phyloP scores from a whole-genome alignment of 768 basidiomycete species.

The Chlorophyllum brunneum region DNA sequence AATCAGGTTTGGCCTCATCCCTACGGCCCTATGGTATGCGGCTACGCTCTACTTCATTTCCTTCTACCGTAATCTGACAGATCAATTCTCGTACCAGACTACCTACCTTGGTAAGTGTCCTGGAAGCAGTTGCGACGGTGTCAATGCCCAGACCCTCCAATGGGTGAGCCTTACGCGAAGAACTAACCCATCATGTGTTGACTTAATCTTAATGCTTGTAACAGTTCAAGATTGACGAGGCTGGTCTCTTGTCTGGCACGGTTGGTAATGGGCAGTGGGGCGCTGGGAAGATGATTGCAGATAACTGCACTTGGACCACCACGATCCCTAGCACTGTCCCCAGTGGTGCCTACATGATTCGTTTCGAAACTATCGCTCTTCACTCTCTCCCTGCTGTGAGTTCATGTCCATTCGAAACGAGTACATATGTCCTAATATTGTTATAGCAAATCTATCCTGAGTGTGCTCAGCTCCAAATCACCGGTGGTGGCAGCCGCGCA shows the following conservation, averaged over 20 bases:
- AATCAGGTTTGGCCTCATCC: conserved; percentile 42
- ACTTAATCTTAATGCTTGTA: neutral
- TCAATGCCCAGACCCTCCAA: conserved; percentile 32
- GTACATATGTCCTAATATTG: neutral
- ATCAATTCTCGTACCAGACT: conserved; percentile 23
- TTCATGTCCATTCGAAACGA: neutral
- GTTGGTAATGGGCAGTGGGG: conserved; percentile 37
- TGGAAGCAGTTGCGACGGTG: conserved; percentile 36
- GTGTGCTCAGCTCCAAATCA: conserved; percentile 42
- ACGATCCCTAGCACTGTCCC: conserved; percentile 42
- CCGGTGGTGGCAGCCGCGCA: conserved; percentile 34
- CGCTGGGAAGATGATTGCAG: conserved; percentile 38
- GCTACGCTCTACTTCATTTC: neutral
- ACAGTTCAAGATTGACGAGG: conserved; percentile 45
- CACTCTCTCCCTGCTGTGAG: conserved; percentile 50
- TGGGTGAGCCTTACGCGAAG: conserved; percentile 28
- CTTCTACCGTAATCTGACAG: neutral
- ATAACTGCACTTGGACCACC: conserved; percentile 43
- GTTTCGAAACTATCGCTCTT: conserved; percentile 45
- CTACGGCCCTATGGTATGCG: conserved; percentile 38
- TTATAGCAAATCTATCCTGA: conserved; percentile 69
- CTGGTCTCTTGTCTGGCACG: conserved; percentile 42
- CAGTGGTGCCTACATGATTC: conserved; percentile 43
- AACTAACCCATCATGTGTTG: neutral
- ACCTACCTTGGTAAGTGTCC: conserved; percentile 45